phyloP scores from a whole-genome alignment of 2,329 filamentous ascomycete genomes.

The Pleoardoris graminearum region DNA sequence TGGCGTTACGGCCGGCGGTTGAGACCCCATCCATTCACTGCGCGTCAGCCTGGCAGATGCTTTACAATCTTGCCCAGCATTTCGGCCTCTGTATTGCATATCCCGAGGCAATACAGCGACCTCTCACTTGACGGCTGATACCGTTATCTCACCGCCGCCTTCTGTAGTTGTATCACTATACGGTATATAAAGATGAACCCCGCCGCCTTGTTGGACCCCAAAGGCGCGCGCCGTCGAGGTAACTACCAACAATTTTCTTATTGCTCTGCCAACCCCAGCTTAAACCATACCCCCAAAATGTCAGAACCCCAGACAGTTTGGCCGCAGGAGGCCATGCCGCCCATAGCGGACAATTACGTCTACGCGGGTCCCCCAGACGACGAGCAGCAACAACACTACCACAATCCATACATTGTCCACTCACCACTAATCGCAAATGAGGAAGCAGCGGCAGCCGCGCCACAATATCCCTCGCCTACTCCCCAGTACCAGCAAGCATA shows the following conservation, averaged over 20 bases:
- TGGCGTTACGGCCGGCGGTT: neutral
- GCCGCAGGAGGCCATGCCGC: neutral
- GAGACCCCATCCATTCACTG: neutral
- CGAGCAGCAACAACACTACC: slow-evolving; percentile 20
- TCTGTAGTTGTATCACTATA: neutral
- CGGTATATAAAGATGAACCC: slow-evolving; percentile 20
- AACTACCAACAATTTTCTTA: slow-evolving; percentile 7
- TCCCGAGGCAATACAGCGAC: too few species aligned
- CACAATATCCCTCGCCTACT: slow-evolving; percentile 5
- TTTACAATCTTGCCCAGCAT: too few species aligned
- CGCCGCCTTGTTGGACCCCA: slow-evolving; percentile 21
- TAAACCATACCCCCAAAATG: neutral
- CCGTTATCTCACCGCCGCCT: neutral
- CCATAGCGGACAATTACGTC: neutral
- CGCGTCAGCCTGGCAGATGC: too few species aligned
- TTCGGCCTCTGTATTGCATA: too few species aligned
- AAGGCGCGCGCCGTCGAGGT: slow-evolving; percentile 21
- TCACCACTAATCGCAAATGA: neutral
- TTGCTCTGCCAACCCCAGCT: neutral
- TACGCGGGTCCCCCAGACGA: slow-evolving; percentile 2
- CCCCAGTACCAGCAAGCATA: slow-evolving; percentile 20
- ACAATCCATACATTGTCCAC: neutral
- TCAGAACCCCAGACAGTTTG: neutral
- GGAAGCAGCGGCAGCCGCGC: neutral
- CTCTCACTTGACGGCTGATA: slow-evolving; percentile 1